These are phyloP conservation scores for Penicillium sp. DNA, from an alignment of 2,329 filamentous ascomycete species.

Conservation along the genomic window DNA sequence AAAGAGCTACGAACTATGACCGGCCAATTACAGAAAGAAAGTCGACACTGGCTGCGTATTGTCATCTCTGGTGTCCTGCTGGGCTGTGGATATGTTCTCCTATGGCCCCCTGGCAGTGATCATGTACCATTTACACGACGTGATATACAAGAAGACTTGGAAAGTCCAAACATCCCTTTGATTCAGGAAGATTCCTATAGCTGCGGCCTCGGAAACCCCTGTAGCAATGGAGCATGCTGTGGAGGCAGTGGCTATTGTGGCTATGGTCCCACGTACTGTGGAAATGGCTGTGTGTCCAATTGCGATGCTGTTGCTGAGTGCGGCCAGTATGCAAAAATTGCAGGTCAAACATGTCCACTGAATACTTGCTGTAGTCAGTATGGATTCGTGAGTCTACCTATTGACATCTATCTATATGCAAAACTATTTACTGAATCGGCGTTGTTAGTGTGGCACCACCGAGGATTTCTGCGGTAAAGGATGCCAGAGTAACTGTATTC, in stretches of 20 bases:
- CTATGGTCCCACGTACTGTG: slow-evolving; percentile 5
- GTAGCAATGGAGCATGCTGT: not conserved
- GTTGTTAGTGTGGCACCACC: slow-evolving; percentile 11
- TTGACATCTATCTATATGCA: not conserved
- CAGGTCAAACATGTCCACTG: slow-evolving; percentile 7
- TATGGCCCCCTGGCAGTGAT: not conserved
- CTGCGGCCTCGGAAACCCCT: not conserved
- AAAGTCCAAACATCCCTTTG: not conserved
- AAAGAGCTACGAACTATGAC: not conserved
- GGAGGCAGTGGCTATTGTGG: slow-evolving; percentile 2
- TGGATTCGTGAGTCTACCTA: slow-evolving; percentile 1
- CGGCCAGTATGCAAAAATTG: slow-evolving; percentile 17
- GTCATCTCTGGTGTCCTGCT: not conserved
- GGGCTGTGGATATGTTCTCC: not conserved
- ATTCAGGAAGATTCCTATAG: not conserved
- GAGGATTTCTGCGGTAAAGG: slow-evolving; percentile 10
- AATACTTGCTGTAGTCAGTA: slow-evolving; percentile 11
- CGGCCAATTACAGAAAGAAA: not conserved
- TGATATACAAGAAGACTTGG: not conserved
- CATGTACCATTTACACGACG: not conserved
- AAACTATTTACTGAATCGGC: not conserved
- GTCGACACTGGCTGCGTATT: not conserved
- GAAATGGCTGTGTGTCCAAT: slow-evolving; percentile 12
- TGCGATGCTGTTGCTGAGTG: slow-evolving; percentile 22
- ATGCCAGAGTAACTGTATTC: slow-evolving; percentile 3